Conservation (phyloP, 805 yeast species). For the Cephaloascus fragrans region DNA sequence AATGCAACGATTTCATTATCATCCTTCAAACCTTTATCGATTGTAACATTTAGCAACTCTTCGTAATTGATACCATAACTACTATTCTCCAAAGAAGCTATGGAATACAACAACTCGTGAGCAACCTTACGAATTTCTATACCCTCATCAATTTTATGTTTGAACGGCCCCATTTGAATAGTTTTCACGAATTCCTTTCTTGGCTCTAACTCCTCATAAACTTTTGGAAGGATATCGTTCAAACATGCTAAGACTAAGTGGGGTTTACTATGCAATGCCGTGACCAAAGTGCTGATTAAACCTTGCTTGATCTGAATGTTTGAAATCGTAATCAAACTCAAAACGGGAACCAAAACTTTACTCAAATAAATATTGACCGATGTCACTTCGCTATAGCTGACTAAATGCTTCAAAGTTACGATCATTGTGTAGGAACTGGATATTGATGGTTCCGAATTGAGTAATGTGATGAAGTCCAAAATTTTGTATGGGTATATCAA, state of each 20-base stretch:
- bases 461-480: conserved; percentile 7
- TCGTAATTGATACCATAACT: conserved; percentile 15
- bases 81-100: conserved; percentile 16
- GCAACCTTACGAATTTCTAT: conserved; percentile 62
- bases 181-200: conserved; percentile 49
- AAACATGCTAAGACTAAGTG: conserved; percentile 34
- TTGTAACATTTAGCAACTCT: conserved; percentile 27
- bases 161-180: conserved; percentile 82
- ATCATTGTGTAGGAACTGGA: conserved; percentile 13
- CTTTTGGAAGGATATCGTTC: conserved; percentile 34
- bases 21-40: conserved; percentile 45
- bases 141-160: conserved; percentile 73
- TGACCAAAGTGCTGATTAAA: conserved; percentile 47
- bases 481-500: conserved; percentile 9
- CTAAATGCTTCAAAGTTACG: conserved; percentile 23
- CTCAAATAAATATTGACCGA: conserved; percentile 11
- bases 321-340: conserved; percentile 18
- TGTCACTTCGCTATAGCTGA: conserved; percentile 16
- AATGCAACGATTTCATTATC: conserved; percentile 50
- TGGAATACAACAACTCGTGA: conserved; percentile 58
- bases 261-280: conserved; percentile 51
- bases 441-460: conserved; percentile 5
- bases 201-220: conserved; percentile 45
- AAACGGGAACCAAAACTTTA: conserved; percentile 12
- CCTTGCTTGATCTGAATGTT: conserved; percentile 49